Evolutionary conservation across 345 rosid species (phyloP), one percentile per base, ranked within the genome.

Genomic region (Dipteronia dyeriana): DNA sequence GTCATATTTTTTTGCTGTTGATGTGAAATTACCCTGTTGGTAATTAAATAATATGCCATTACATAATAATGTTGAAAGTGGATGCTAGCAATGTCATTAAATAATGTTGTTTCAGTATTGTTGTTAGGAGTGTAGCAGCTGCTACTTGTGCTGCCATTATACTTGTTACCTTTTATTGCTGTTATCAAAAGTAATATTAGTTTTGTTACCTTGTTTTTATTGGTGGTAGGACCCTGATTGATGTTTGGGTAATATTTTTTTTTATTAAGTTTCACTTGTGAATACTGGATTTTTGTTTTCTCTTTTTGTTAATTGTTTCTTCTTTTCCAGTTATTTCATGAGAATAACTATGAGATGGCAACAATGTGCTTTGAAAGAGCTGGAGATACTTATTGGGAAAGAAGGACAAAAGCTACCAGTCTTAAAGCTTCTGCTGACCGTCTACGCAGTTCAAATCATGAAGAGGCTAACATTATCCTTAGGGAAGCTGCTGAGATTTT

Each of bases 281-380:
- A 10, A 23, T 71, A 45, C 34, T 64, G 49, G 26, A 39, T 3
- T 45, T 7, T 11, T 0, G 49, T 59, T 59, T 66, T 43, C 20
- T 73, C 62, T 49, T 25, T n/a, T 34, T 68, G 49, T 5, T 70
- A 39, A 39, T 75, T 25, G 10, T 29, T 72, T 68, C 25, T 78
- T 53, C 29, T 10, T 59, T 17, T 75, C 66, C 84, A 90, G 91
- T 86, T 90, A 25, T 84, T 86, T 51, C 71, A 31, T 5, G 85
- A 83, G 70, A 62, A 69, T 17, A 85, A 85, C 62, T 90, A 79
- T 76, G 83, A 76, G 68, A 86, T 84, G 90, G 90, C 90, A 31
- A 79, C 84, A 22, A 69, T 70, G 75, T 90, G 91, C 66, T 90
- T 90, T 39, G 84, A 81, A 81, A 86, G 76, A 82, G 90, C 91